A percentile compares a stretch with the other conserved stretches of the same genome.
These are phyloP conservation scores for Aspergillus sp. DNA, from an alignment of 2,329 filamentous ascomycete species.

Conservation along the genomic window DNA sequence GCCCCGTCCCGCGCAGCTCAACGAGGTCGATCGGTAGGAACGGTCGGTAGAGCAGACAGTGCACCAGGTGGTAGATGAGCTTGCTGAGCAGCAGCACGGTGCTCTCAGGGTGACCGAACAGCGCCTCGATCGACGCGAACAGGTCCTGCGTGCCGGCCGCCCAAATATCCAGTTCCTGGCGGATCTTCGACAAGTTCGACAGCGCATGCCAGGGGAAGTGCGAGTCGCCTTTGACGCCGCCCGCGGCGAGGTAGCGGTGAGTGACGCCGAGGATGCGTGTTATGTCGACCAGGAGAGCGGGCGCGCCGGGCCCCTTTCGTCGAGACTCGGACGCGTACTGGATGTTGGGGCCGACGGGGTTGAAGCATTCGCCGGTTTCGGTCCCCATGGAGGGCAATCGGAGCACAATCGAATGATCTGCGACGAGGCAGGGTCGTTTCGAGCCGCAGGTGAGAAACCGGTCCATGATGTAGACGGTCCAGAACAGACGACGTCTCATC, in stretches of 20 bases:
- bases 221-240: conserved; percentile 83
- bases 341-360: conserved; percentile 73
- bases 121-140: conserved; percentile 70
- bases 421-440: conserved; percentile 75
- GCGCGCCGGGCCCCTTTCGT: conserved; percentile 72
- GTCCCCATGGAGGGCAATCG: conserved; percentile 68
- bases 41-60: conserved; percentile 82
- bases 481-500: conserved; percentile 76
- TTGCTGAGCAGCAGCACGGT: conserved; percentile 80
- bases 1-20: conserved; percentile 74
- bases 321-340: conserved; percentile 67
- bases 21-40: conserved; percentile 82
- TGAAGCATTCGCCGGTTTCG: conserved; percentile 75
- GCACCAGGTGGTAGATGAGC: conserved; percentile 80
- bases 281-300: conserved; percentile 81
- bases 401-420: conserved; percentile 73
- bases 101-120: conserved; percentile 77
- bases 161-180: conserved; percentile 82
- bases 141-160: conserved; percentile 76
- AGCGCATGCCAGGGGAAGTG: conserved; percentile 89
- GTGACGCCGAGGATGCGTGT: conserved; percentile 78
- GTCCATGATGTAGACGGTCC: conserved; percentile 85
- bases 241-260: conserved; percentile 79
- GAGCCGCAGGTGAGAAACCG: conserved; percentile 80
- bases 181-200: conserved; percentile 81